Percentiles rank a stretch among this genome's conserved stretches.
phyloP scores from a whole-genome alignment of 2,329 filamentous ascomycete genomes.

The Colletotrichum melonis region DNA sequence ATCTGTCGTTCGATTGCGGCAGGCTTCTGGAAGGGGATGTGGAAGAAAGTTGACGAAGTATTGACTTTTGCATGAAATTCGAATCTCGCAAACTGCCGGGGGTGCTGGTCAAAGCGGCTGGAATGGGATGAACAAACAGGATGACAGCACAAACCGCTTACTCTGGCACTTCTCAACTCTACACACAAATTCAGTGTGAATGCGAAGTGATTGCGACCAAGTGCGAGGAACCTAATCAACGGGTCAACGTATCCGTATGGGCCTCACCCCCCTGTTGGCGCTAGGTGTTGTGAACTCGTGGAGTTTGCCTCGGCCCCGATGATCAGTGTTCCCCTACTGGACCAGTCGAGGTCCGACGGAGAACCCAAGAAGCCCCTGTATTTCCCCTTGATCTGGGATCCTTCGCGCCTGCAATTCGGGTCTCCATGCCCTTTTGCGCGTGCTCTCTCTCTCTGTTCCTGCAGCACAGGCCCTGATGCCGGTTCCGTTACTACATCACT shows the following conservation, averaged over 20 bases:
- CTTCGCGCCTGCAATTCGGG: not conserved
- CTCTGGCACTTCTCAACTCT: not conserved
- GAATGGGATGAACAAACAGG: slow-evolving; percentile 26
- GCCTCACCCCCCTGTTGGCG: not conserved
- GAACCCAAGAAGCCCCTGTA: not conserved
- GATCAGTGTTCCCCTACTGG: slow-evolving; percentile 4
- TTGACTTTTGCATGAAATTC: slow-evolving; percentile 19
- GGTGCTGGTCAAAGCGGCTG: slow-evolving; percentile 6
- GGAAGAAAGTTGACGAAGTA: slow-evolving; percentile 12
- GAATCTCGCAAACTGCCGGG: slow-evolving; percentile 29
- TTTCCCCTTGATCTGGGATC: slow-evolving; percentile 3
- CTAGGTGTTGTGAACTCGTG: slow-evolving; percentile 1
- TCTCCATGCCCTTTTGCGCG: not conserved
- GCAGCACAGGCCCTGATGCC: slow-evolving; percentile 23
- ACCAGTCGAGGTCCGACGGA: not conserved
- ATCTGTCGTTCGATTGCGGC: slow-evolving; percentile 12
- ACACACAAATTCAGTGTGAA: not conserved
- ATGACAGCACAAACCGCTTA: not conserved
- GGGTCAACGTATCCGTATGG: not conserved
- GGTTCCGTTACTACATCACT: not conserved
- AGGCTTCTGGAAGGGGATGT: slow-evolving; percentile 23
- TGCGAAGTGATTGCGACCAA: not conserved
- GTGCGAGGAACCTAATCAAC: not conserved
- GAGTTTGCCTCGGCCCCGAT: slow-evolving; percentile 9
- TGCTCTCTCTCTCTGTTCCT: not conserved